Conservation (phyloP, 2,329 filamentous ascomycete species). For the Alternaria consortialis region DNA sequence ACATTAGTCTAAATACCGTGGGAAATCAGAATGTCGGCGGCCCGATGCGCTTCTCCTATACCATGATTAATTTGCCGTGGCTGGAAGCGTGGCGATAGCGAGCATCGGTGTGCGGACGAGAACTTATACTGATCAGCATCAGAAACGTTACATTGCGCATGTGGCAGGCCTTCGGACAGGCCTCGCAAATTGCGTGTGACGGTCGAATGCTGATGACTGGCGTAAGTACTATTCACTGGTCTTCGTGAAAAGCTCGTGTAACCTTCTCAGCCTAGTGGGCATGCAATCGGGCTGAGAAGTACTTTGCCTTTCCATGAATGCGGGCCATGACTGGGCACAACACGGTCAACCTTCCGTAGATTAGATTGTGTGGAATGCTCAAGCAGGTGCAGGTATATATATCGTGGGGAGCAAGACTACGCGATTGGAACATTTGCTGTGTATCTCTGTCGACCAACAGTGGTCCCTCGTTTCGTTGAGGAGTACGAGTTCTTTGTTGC, state of each 20-base stretch:
- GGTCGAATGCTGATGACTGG: not conserved
- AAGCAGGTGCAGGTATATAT: not conserved
- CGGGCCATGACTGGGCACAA: not conserved
- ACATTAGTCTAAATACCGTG: not conserved
- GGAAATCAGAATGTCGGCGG: not conserved
- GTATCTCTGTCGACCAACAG: not conserved
- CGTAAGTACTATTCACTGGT: not conserved
- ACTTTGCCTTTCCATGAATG: not conserved
- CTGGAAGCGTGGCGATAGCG: not conserved
- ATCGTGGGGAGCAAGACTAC: not conserved
- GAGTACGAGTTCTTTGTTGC: slow-evolving; percentile 1
- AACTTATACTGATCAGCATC: not conserved
- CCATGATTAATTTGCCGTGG: not conserved
- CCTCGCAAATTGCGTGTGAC: not conserved
- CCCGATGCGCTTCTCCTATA: not conserved
- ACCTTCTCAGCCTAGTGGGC: not conserved
- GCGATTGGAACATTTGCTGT: not conserved
- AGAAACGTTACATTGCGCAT: not conserved
- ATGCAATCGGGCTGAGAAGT: not conserved
- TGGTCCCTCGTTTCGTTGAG: not conserved
- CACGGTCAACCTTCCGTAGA: not conserved
- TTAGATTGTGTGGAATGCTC: not conserved
- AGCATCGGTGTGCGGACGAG: not conserved
- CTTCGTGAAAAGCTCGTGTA: not conserved
- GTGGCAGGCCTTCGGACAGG: not conserved